phyloP scores from a whole-genome alignment of 139 green algal genomes.

The Micromonas commoda region DNA sequence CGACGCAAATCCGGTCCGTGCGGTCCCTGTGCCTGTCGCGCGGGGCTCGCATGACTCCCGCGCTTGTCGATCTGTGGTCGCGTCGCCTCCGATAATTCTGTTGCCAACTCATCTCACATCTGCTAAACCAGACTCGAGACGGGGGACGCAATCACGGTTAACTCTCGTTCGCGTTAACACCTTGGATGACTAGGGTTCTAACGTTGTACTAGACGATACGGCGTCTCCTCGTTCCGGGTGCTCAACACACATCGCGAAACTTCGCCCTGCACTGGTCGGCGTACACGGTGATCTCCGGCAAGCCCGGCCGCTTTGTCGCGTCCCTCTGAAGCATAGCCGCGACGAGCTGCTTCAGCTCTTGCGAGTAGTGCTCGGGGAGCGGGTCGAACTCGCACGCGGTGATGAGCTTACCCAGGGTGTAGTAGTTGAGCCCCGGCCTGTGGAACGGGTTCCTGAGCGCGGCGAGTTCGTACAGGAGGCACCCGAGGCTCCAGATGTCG shows the following conservation, averaged over 20 bases:
- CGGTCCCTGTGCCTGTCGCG: too few species aligned
- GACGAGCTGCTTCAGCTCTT: neutral
- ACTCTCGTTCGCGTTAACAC: too few species aligned
- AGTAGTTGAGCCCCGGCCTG: constrained; percentile 47
- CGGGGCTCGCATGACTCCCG: too few species aligned
- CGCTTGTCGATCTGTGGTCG: too few species aligned
- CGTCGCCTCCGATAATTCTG: too few species aligned
- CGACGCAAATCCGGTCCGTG: too few species aligned
- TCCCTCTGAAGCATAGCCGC: neutral
- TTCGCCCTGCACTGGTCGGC: neutral
- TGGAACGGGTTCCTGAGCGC: constrained; percentile 61
- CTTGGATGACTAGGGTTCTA: too few species aligned
- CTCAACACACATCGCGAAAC: neutral
- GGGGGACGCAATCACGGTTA: too few species aligned
- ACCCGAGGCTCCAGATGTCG: constrained; percentile 65
- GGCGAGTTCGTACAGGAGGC: constrained; percentile 68
- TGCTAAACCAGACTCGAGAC: too few species aligned
- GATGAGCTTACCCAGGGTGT: constrained; percentile 50
- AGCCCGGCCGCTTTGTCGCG: neutral
- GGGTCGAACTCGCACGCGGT: constrained; percentile 43
- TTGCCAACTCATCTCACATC: too few species aligned
- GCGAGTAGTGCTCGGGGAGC: constrained; percentile 30
- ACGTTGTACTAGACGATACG: neutral
- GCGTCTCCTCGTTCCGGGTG: neutral
- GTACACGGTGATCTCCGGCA: neutral